Conservation (phyloP, 2,329 filamentous ascomycete species). For the Amauroascus niger region DNA sequence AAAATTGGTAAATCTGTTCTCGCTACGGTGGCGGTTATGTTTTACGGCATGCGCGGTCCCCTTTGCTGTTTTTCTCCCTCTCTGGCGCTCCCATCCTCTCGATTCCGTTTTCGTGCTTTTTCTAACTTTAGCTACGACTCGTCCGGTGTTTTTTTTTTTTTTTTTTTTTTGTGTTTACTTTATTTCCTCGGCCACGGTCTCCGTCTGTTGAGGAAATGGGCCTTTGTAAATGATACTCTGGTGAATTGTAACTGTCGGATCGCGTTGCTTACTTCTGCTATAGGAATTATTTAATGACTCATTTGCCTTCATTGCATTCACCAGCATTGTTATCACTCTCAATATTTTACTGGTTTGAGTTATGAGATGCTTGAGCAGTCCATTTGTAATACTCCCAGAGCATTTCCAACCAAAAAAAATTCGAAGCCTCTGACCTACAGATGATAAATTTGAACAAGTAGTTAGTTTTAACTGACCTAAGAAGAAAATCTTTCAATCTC, state of each 20-base stretch:
- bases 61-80: neutral
- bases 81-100: conserved; percentile 10
- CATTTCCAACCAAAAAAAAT: no score
- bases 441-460: no score
- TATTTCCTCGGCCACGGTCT: conserved; percentile 2
- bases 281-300: conserved; percentile 14
- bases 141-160: neutral
- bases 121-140: conserved; percentile 5
- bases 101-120: neutral
- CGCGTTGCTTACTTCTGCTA: conserved; percentile 22
- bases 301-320: neutral
- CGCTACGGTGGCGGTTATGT: neutral
- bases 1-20: neutral
- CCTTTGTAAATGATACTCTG: conserved; percentile 37
- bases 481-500: no score
- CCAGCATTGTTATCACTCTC: neutral
- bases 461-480: no score
- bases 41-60: neutral
- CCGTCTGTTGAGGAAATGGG: conserved; percentile 25
- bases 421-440: no score
- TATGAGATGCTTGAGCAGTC: no score
- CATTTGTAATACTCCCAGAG: no score
- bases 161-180: no score
- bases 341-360: neutral
- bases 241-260: conserved; percentile 28